A percentile compares a stretch with the other conserved stretches of the same genome.
phyloP scores from a whole-genome alignment of 768 basidiomycete species.

The Myochromella boudieri region DNA sequence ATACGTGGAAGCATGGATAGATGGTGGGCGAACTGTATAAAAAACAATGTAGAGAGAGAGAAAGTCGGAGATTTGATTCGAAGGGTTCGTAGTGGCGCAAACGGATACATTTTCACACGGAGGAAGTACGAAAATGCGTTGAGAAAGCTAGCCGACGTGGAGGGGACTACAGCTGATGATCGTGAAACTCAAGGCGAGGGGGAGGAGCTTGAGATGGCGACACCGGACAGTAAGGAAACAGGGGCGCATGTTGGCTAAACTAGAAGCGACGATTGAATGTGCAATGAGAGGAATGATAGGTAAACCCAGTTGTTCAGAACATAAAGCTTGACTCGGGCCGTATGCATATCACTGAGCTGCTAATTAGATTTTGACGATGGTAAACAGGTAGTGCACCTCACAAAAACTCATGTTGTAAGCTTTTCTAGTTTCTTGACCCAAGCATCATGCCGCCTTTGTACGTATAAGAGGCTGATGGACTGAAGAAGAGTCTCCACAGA shows the following conservation, averaged over 20 bases:
- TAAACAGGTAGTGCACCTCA: too few species aligned
- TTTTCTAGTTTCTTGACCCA: conserved; percentile 49
- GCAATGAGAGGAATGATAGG: too few species aligned
- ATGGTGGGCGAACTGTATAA: conserved; percentile 78
- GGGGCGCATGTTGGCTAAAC: too few species aligned
- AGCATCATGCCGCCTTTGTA: conserved; percentile 41
- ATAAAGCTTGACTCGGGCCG: too few species aligned
- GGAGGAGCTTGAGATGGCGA: neutral
- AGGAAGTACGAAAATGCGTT: conserved; percentile 55
- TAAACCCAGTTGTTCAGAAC: too few species aligned
- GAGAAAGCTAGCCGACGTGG: conserved; percentile 29
- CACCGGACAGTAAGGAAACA: too few species aligned
- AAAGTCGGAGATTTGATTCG: conserved; percentile 53
- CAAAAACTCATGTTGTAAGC: too few species aligned
- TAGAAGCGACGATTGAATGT: too few species aligned
- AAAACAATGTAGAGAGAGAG: conserved; percentile 56
- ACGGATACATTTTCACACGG: conserved; percentile 52
- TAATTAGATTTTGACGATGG: too few species aligned
- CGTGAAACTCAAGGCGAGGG: conserved; percentile 21
- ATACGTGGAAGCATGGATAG: conserved; percentile 67
- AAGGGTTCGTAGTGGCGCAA: conserved; percentile 44
- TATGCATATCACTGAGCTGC: too few species aligned
- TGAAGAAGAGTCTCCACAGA: conserved; percentile 59
- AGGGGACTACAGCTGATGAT: conserved; percentile 28
- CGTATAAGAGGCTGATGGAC: conserved; percentile 54